A percentile compares a stretch with the other conserved stretches of the same genome.
Evolutionary conservation across 306 rosid species (phyloP).

Genomic region (Vigna radiata): DNA sequence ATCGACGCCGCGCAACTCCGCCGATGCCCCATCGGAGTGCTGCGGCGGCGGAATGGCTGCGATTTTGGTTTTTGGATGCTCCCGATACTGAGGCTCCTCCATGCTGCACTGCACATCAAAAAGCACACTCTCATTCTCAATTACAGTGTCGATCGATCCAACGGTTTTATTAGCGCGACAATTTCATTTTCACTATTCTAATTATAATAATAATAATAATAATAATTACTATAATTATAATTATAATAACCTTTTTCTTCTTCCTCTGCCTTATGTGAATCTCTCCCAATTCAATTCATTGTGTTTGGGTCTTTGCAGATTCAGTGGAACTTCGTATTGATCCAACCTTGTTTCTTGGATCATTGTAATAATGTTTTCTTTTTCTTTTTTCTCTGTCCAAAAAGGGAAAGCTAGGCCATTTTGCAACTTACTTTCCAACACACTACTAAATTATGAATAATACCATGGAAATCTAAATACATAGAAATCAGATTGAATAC

Average conservation of each 20-base stretch:
- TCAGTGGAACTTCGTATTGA: neutral
- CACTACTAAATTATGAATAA: neutral
- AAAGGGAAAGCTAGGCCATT: neutral
- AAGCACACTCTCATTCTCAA: neutral
- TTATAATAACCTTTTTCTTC: neutral
- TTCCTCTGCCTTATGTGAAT: neutral
- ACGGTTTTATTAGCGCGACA: neutral
- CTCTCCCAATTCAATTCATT: neutral
- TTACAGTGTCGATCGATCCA: neutral
- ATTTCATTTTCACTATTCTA: no score
- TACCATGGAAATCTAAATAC: no score
- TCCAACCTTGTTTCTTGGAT: constrained; percentile 19
- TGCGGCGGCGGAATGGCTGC: constrained; percentile 65
- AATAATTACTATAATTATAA: neutral
- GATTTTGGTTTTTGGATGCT: constrained; percentile 53
- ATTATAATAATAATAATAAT: neutral
- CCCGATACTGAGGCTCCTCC: constrained; percentile 39
- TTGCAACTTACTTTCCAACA: neutral
- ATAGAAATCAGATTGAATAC: neutral
- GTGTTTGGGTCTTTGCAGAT: neutral
- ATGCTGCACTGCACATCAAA: constrained; percentile 33
- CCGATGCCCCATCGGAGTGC: constrained; percentile 68
- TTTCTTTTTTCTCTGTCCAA: neutral
- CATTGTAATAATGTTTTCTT: neutral
- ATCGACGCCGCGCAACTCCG: constrained; percentile 81